These are phyloP conservation scores for Gossypium trilobum DNA, from an alignment of 441 rosid genomes.

Conservation along the genomic window DNA sequence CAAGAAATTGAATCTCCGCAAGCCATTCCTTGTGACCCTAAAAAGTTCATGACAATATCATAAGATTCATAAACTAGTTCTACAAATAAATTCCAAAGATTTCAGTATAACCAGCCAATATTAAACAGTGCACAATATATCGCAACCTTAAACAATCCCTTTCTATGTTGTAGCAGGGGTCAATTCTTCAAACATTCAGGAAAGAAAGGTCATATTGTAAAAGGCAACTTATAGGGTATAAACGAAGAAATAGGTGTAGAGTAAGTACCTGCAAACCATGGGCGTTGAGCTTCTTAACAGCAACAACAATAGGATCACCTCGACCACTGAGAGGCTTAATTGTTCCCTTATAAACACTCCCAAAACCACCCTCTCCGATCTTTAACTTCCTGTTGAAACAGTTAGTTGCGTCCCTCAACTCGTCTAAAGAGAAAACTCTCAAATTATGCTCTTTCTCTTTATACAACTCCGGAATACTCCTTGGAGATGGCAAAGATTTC, in stretches of 20 bases:
- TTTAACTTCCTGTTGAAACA: constrained; percentile 29
- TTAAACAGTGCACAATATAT: background rate
- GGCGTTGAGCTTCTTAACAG: constrained; percentile 36
- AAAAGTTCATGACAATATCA: background rate
- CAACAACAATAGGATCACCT: constrained; percentile 24
- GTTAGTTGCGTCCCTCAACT: constrained; percentile 29
- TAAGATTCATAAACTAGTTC: background rate
- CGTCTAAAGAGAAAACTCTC: constrained; percentile 30
- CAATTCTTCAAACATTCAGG: background rate
- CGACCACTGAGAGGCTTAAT: constrained; percentile 17
- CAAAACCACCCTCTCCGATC: constrained; percentile 46
- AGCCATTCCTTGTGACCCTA: constrained; percentile 41
- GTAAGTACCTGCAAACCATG: constrained; percentile 32
- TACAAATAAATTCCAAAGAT: background rate
- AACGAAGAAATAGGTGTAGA: no score
- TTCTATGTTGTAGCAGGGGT: background rate
- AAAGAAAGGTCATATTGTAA: background rate
- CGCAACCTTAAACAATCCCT: background rate
- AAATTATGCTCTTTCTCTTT: constrained; percentile 32
- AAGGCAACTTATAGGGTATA: background rate
- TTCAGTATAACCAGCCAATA: background rate
- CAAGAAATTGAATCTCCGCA: constrained; percentile 40
- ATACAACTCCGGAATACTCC: constrained; percentile 36
- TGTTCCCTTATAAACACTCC: constrained; percentile 38
- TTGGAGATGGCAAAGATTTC: constrained; percentile 31